Evolutionary conservation across 176 grass and related monocot species (phyloP), one percentile per base, ranked within the genome.

Genomic region (Musa itinerans): DNA sequence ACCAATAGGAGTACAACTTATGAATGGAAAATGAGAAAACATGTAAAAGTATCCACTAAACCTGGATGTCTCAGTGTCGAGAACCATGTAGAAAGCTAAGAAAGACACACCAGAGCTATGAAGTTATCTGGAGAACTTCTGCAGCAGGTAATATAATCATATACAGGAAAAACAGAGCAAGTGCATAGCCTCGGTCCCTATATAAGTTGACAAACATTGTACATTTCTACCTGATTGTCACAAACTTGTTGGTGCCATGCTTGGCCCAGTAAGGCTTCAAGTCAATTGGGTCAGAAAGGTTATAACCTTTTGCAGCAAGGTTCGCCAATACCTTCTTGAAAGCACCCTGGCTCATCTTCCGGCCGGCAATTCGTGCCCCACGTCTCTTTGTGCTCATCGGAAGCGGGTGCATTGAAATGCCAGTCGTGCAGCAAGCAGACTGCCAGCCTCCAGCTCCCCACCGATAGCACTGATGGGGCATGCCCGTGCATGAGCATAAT

Each of bases 221-320:
- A 56, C 50, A 25, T 16, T 12, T 73, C 53, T 73, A 73, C 70
- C 70, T 73, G 52, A 73, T 73, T 14, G 70, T 73, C 50, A 73
- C 70, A 73, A 73, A 73, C 34, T 43, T 43, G 34, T 43, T 43
- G 34, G 34, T 43, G 34, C 34, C 34, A 70, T 70, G 68, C 68
- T 73, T 73, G 10, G 70, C 70, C 70, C 70, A 73, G 10, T 73
- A 73, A 54, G n/a, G 50, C 70, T 73, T 73, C 70, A 73, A 54
- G 50, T 73, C 70, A 53, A 73, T 73, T 54, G 70, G 70, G 20
- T 73, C 53, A 24, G 10, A 10, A 25, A 73, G 70, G 70, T 54
- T 53, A 73, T 73, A 73, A 12, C 70, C 70, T 54, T 54, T 50
- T 13, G 49, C 70, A 2, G 50, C 50, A 13, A 73, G 70, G 11